These are phyloP conservation scores for Danielia oregonensis DNA, from an alignment of 805 yeast species.

Conservation along the genomic window DNA sequence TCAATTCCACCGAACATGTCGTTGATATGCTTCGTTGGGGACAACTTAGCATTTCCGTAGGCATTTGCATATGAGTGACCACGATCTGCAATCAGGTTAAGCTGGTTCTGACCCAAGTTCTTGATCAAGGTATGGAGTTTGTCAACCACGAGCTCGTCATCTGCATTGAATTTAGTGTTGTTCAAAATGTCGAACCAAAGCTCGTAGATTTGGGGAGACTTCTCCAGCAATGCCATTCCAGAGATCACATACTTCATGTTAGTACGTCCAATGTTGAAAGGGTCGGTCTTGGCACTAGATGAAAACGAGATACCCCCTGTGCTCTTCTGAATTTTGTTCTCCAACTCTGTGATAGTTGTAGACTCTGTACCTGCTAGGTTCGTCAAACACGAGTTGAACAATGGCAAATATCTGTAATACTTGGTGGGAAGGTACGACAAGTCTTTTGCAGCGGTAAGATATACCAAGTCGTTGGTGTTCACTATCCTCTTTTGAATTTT, in stretches of 20 bases:
- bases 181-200: conserved; percentile 67
- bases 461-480: conserved; percentile 78
- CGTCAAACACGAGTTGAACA: conserved; percentile 76
- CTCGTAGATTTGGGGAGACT: conserved; percentile 55
- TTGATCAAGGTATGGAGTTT: conserved; percentile 73
- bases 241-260: conserved; percentile 52
- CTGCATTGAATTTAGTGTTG: conserved; percentile 62
- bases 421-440: conserved; percentile 57
- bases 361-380: conserved; percentile 75
- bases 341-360: conserved; percentile 74
- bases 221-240: conserved; percentile 69
- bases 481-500: conserved; percentile 48
- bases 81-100: conserved; percentile 75
- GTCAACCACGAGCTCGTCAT: conserved; percentile 39
- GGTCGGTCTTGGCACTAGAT: conserved; percentile 53
- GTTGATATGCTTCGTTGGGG: conserved; percentile 54
- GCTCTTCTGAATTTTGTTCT: conserved; percentile 72
- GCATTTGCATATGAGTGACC: conserved; percentile 84
- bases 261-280: conserved; percentile 45
- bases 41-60: conserved; percentile 60
- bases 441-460: conserved; percentile 64
- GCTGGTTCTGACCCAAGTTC: conserved; percentile 69
- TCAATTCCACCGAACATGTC: conserved; percentile 72
- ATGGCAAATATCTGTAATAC: conserved; percentile 65
- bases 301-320: conserved; percentile 85